Evolutionary conservation across 495 filamentous ascomycete genomes (phyloP), one percentile per base, ranked within the genome.

Genomic region (Pyrenula aspistea): DNA sequence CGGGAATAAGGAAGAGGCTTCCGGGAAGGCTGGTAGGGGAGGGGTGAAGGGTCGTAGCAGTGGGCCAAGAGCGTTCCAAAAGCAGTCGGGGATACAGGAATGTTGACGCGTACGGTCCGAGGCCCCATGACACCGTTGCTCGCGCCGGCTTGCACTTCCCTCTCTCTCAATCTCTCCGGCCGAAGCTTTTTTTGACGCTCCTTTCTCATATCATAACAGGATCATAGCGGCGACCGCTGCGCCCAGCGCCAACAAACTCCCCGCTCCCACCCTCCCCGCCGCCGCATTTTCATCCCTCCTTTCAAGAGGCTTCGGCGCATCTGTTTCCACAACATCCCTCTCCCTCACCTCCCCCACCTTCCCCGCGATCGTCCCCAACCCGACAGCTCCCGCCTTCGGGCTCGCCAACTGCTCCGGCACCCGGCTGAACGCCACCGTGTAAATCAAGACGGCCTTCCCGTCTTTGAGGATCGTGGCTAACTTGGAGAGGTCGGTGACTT

Each of bases 311-410:
- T 61, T 61, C 22, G 59, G 61, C 20, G 56, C 24, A 10, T 54
- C n/a, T 8, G 61, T 64, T 51, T 56, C 63, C 22, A 52, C 50
- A 21, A 10, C 20, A 19, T 52, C 20, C 10, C 22, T 52, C 19
- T 20, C 20, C 19, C 20, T 20, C 8, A 64, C 63, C 1, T 58
- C 63, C 23, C 63, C 63, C 0, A 65, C 24, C 47, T 36, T 23
- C 12, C 63, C 63, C 51, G 61, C 62, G 53, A 66, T 10, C 10
- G 63, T 64, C 22, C 63, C 63, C 57, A 66, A 22, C 2, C 63
- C 63, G 25, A 66, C 60, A 31, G 36, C 22, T 22, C 63, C 63
- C 1, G 51, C 57, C 53, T 56, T 54, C 36, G 63, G 56, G 23
- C 49, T n/a, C 22, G 61, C 55, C 54, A 54, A 22, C 12, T 51